Percentiles rank a stretch among this genome's conserved stretches.
phyloP scores from a whole-genome alignment of 2,329 filamentous ascomycete genomes.

The Monosporascus sp. region DNA sequence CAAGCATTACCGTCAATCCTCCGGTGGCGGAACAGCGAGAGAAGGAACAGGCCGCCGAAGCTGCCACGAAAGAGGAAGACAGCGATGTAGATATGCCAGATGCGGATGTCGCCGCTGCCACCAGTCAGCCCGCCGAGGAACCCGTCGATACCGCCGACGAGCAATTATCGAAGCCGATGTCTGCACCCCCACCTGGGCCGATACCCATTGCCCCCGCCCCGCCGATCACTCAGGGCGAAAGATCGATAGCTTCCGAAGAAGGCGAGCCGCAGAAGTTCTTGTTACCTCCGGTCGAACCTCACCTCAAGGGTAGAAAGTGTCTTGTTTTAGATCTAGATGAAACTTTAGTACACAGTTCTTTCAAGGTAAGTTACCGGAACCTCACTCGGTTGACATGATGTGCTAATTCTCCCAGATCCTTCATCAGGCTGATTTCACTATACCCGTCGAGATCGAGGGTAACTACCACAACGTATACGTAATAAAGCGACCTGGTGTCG shows the following conservation, averaged over 20 bases:
- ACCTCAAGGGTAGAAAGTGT: conserved; percentile 85
- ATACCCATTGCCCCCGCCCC: conserved; percentile 30
- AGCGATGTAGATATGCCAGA: conserved; percentile 66
- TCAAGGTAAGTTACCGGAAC: conserved; percentile 65
- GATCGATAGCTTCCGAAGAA: conserved; percentile 40
- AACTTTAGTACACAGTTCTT: conserved; percentile 95
- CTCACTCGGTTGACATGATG: neutral
- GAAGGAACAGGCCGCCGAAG: conserved; percentile 29
- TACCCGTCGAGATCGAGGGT: conserved; percentile 97
- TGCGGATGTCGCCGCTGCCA: conserved; percentile 44
- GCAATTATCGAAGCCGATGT: conserved; percentile 35
- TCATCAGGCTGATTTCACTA: conserved; percentile 97
- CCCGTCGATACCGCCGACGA: conserved; percentile 33
- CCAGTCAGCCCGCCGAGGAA: conserved; percentile 35
- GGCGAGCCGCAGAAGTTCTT: conserved; percentile 58
- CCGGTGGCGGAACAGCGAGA: conserved; percentile 29
- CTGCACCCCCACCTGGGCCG: conserved; percentile 43
- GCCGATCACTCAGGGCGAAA: conserved; percentile 33
- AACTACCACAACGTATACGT: conserved; percentile 99
- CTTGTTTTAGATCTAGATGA: conserved; percentile 94
- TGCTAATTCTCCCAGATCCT: conserved; percentile 61
- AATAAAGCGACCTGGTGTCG: conserved; percentile 97
- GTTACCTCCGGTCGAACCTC: conserved; percentile 73
- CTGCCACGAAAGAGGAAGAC: conserved; percentile 42
- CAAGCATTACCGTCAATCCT: conserved; percentile 38